These are phyloP conservation scores for Periconia digitata DNA, from an alignment of 2,329 filamentous ascomycete genomes.

Conservation along the genomic window DNA sequence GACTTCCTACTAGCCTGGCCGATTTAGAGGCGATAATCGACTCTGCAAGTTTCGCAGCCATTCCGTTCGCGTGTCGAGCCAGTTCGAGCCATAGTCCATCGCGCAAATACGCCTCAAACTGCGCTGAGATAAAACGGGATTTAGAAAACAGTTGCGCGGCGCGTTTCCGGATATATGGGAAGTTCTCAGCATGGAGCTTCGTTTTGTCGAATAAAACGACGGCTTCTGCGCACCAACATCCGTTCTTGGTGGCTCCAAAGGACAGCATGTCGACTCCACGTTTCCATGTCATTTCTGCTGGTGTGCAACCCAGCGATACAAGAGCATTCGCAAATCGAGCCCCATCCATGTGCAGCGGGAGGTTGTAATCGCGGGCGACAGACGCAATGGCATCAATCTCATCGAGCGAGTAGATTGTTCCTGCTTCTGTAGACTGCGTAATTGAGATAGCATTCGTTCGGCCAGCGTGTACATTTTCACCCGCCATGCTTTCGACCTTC, in stretches of 20 bases:
- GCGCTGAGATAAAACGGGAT: constrained; percentile 1
- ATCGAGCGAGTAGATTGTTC: background rate
- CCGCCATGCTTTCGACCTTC: background rate
- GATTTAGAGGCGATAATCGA: background rate
- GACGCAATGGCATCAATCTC: background rate
- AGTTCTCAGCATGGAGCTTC: background rate
- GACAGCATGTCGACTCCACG: constrained; percentile 1
- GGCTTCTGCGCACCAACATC: constrained; percentile 1
- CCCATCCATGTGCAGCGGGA: constrained; percentile 1
- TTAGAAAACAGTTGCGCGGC: constrained; percentile 2
- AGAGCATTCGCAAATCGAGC: constrained; percentile 1
- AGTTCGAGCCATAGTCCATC: background rate
- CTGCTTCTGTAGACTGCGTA: constrained; percentile 1
- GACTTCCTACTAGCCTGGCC: background rate
- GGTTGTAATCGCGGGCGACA: background rate
- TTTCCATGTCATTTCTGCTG: constrained; percentile 1
- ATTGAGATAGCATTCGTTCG: background rate
- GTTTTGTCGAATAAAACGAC: constrained; percentile 1
- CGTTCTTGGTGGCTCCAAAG: constrained; percentile 1
- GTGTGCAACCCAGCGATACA: background rate
- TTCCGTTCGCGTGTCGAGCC: background rate
- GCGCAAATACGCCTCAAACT: constrained; percentile 2
- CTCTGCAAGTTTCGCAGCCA: background rate
- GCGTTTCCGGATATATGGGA: constrained; percentile 1
- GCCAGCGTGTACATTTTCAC: constrained; percentile 1